Conservation (phyloP, 129 eudicot species). For the Centrapalus pauciflorus region DNA sequence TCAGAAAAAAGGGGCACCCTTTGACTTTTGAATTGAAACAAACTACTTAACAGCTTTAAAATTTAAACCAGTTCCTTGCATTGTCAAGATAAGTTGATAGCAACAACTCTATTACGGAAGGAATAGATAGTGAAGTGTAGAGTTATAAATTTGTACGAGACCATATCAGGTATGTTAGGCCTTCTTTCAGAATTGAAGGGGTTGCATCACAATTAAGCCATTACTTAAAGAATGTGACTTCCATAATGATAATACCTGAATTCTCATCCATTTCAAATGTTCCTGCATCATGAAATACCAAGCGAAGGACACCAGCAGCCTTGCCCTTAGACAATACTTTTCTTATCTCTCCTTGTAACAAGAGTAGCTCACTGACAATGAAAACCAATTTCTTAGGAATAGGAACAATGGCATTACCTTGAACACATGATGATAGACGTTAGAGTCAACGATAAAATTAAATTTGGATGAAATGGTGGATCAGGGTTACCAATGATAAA, state of each 20-base stretch:
- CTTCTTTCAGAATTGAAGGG: not conserved
- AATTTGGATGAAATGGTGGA: not conserved
- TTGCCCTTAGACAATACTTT: constrained; percentile 76
- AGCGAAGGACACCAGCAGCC: constrained; percentile 95
- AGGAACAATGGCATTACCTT: not conserved
- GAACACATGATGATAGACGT: not conserved
- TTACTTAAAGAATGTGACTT: not conserved
- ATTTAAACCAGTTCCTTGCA: not conserved
- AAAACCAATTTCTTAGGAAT: constrained; percentile 8
- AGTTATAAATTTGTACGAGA: not conserved
- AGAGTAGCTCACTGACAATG: constrained; percentile 46
- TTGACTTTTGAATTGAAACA: not conserved
- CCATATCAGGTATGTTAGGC: not conserved
- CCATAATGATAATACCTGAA: constrained; percentile 43
- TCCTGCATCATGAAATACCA: constrained; percentile 98
- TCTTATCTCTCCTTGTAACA: constrained; percentile 62
- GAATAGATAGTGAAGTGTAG: not conserved
- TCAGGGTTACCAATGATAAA: not conserved
- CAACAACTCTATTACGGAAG: not conserved
- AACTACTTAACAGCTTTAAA: not conserved
- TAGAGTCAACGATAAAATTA: not conserved
- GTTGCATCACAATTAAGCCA: not conserved
- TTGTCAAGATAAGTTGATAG: not conserved
- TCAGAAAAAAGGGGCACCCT: not conserved
- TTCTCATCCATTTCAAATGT: constrained; percentile 54